phyloP scores from a whole-genome alignment of 495 filamentous ascomycete genomes.

The Cercophora samala region DNA sequence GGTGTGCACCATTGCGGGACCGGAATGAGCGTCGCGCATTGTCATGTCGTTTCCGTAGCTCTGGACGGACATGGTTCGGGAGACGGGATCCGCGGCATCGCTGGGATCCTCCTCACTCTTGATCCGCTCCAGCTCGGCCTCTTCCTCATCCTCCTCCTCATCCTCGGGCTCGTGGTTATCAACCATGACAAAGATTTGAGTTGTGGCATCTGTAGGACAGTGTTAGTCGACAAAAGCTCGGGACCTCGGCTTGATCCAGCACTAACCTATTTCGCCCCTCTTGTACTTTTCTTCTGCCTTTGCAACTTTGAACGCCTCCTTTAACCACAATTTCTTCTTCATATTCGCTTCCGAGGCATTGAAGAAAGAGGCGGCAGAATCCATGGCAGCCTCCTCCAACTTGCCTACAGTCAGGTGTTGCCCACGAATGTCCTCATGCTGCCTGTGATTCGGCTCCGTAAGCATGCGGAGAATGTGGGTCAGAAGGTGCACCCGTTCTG shows the following conservation, averaged over 20 bases:
- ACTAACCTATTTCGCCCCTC: conserved; percentile 59
- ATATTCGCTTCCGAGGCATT: conserved; percentile 42
- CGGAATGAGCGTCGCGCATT: conserved; percentile 28
- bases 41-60: conserved; percentile 29
- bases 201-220: conserved; percentile 36
- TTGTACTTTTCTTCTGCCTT: conserved; percentile 58
- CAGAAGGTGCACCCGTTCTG: conserved; percentile 60
- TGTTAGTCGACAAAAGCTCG: background rate
- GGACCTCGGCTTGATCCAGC: background rate
- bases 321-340: conserved; percentile 47
- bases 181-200: conserved; percentile 40
- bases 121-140: conserved; percentile 27
- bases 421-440: conserved; percentile 38
- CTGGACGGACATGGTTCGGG: background rate
- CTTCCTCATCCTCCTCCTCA: conserved; percentile 37
- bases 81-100: background rate
- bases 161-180: conserved; percentile 33
- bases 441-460: conserved; percentile 42
- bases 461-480: conserved; percentile 60
- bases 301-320: conserved; percentile 67
- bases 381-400: conserved; percentile 46
- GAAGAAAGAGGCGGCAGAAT: conserved; percentile 45
- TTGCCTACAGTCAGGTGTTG: conserved; percentile 42
- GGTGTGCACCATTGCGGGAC: conserved; percentile 26
- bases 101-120: background rate